Evolutionary conservation across 768 basidiomycete genomes (phyloP).

Genomic region (Leccinum fibrillosum): DNA sequence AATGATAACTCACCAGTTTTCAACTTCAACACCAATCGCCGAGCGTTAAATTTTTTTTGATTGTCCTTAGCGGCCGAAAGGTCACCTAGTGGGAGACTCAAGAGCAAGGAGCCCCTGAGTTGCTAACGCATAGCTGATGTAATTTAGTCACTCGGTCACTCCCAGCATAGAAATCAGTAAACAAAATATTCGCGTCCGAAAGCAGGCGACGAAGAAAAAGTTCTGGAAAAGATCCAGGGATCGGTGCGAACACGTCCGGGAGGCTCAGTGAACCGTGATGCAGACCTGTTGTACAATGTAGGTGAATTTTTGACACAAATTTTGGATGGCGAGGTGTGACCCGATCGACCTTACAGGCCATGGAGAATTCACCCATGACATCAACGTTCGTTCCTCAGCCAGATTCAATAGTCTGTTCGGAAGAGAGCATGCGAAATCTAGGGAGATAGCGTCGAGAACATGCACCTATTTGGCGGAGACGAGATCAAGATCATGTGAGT

Average conservation of each 20-base stretch:
- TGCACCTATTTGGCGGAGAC: neutral
- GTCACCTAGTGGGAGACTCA: too few relatives aligned
- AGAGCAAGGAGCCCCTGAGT: too few relatives aligned
- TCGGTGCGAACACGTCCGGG: conserved; percentile 22
- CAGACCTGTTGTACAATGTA: conserved; percentile 25
- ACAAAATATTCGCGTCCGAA: neutral
- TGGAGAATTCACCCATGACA: conserved; percentile 3
- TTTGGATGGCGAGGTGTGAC: neutral
- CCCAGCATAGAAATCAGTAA: neutral
- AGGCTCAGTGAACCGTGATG: conserved; percentile 25
- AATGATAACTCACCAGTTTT: too few relatives aligned
- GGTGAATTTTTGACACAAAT: neutral
- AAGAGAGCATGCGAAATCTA: conserved; percentile 18
- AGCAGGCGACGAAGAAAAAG: conserved; percentile 21
- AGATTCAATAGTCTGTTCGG: conserved; percentile 13
- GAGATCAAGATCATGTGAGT: too few relatives aligned
- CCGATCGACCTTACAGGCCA: conserved; percentile 2
- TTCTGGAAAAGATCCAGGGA: conserved; percentile 18
- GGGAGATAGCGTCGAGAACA: neutral
- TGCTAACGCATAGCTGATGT: too few relatives aligned
- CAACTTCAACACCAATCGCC: too few relatives aligned
- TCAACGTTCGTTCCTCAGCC: neutral
- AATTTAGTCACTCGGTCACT: too few relatives aligned
- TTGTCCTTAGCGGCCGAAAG: too few relatives aligned
- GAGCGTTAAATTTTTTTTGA: too few relatives aligned